Evolutionary conservation across 2,329 filamentous ascomycete genomes (phyloP).

Genomic region (Sporothrix luriei): DNA sequence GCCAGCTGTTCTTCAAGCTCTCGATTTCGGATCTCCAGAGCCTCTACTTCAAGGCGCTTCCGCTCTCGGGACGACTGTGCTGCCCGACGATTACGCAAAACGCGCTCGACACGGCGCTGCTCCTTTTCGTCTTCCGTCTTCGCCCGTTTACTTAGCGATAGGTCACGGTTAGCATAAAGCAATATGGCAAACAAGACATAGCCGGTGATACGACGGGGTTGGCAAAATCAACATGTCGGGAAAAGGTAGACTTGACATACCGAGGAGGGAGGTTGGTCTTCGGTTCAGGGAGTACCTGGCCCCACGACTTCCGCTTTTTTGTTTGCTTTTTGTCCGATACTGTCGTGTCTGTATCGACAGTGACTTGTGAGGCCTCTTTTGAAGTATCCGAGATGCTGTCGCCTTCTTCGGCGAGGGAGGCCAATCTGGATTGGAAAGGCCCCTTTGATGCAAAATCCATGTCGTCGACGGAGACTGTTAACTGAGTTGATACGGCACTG

Average conservation of each 20-base stretch:
- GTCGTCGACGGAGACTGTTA: neutral
- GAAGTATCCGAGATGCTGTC: neutral
- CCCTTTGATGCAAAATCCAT: neutral
- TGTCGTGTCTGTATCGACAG: slow-evolving; percentile 34
- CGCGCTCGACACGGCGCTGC: slow-evolving; percentile 93
- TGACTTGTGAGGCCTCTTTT: neutral
- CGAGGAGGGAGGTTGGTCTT: slow-evolving; percentile 95
- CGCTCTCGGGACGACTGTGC: slow-evolving; percentile 96
- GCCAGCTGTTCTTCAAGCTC: slow-evolving; percentile 65
- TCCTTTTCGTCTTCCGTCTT: slow-evolving; percentile 99
- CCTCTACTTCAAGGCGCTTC: slow-evolving; percentile 85
- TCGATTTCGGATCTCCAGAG: slow-evolving; percentile 74
- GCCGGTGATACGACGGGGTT: too few relatives aligned
- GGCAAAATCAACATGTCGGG: neutral
- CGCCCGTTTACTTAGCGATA: slow-evolving; percentile 73
- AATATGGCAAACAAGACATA: too few relatives aligned
- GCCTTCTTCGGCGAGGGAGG: slow-evolving; percentile 24
- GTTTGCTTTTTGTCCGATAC: slow-evolving; percentile 66
- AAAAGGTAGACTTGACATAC: slow-evolving; percentile 48
- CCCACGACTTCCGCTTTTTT: slow-evolving; percentile 99
- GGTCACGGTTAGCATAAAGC: neutral
- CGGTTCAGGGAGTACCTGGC: slow-evolving; percentile 91
- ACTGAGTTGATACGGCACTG: neutral
- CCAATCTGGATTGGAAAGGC: neutral
- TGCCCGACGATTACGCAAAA: slow-evolving; percentile 92